Evolutionary conservation across 78 protist genomes (phyloP), one percentile per base, ranked within the genome.

Genomic region (Dictyostelium capitatum): DNA sequence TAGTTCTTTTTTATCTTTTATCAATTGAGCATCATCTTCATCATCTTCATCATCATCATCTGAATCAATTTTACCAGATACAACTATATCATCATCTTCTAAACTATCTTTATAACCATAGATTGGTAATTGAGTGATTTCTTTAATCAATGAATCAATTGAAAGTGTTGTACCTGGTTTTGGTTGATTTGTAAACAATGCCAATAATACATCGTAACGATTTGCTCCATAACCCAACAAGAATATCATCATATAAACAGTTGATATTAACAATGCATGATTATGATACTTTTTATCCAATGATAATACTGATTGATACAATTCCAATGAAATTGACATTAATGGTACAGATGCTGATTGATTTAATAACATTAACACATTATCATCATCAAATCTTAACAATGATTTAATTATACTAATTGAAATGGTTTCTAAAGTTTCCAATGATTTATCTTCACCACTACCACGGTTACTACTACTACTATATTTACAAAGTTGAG

Each of bases 171-270:
- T 1, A 37, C 43, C 2, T 37, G 43, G 2, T 48, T 47, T 73
- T 19, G 17, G 4, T 62, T 62, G 70, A 28, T 51, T 56, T 19
- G 46, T 46, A 14, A 72, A 83, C 9, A 83, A 20, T 2, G 25
- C n/a, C 4, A 85, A 48, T 9, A 85, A 20, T 6, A 85, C 50
- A 85, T 85, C 92, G 51, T 46, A 85, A 73, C 92, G 57, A n/a
- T 59, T 46, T 8, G 65, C 17, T 30, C 92, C 92, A 64, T 80
- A 59, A 59, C 79, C 48, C 43, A 59, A 78, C 19, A 85, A 48
- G 20, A 85, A 85, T 17, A 83, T 17, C 78, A 75, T 74, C 17
- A 75, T 37, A 46, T 85, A 85, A 20, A 75, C 79, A 19, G 79
- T 73, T 19, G 79, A 46, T 47, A 73, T 19, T 17, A 73, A n/a